These are phyloP conservation scores for Chrysanthemum lavandulifolium DNA, from an alignment of 129 eudicot genomes.

Conservation along the genomic window DNA sequence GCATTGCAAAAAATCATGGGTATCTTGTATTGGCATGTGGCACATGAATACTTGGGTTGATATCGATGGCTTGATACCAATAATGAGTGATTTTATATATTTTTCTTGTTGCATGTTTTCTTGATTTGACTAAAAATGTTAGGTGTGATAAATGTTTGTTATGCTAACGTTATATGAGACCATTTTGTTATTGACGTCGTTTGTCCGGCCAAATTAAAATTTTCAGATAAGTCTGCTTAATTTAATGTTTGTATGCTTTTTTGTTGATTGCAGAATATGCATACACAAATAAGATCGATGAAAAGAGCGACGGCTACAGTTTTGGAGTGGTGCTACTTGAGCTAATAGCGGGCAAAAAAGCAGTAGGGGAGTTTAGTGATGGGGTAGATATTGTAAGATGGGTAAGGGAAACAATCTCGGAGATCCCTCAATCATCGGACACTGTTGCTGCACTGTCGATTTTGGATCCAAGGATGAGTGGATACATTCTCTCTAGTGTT, in stretches of 20 bases:
- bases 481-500: conserved; percentile 49
- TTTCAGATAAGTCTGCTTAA: not conserved
- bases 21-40: too few relatives aligned
- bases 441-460: conserved; percentile 67
- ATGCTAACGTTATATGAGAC: too few relatives aligned
- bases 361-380: conserved; percentile 89
- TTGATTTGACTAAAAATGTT: not conserved
- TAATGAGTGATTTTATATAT: not conserved
- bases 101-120: not conserved
- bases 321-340: conserved; percentile 93
- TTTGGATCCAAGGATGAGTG: conserved; percentile 69
- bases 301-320: conserved; percentile 92
- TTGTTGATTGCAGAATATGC: conserved; percentile 65
- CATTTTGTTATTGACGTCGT: too few relatives aligned
- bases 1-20: too few relatives aligned
- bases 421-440: conserved; percentile 58
- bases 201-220: not conserved
- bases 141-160: too few relatives aligned
- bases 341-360: conserved; percentile 71
- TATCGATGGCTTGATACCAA: not conserved
- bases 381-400: conserved; percentile 93
- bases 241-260: not conserved
- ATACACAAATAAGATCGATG: conserved; percentile 81
- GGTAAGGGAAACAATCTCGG: conserved; percentile 59
- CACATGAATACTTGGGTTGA: too few relatives aligned